Evolutionary conservation across 331 rosid species (phyloP), one percentile per base, ranked within the genome.

Genomic region (Acacia concinna): DNA sequence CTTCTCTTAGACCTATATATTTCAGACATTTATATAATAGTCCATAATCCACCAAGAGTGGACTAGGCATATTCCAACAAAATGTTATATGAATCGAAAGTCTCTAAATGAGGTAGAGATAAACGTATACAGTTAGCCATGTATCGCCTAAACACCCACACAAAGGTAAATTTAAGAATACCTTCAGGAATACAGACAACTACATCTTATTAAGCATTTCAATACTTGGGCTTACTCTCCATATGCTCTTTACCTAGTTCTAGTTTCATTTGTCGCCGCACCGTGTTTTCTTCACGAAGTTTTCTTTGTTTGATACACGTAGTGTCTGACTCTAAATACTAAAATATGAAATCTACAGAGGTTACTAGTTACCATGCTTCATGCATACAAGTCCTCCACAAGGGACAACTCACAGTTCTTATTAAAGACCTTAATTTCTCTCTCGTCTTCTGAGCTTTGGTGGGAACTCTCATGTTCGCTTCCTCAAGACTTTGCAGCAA

Each of bases 381-480:
- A 78, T 49, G 71, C 44, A 41, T 37, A 51, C 47, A 71, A 70
- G 62, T 52, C 10, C 57, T 44, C 89, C 87, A 93, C 75, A 85
- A 35, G 60, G 84, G 84, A 73, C 87, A 84, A 43, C 98, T 94
- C 41, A 54, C 56, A 13, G 77, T 86, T 86, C 97, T 94, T 79
- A 85, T 87, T 83, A 92, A 49, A 3, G 78, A 79, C 75, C 88
- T 84, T 59, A 88, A 83, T 80, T 83, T 94, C 68, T 88, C 97
- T 79, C 76, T 88, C 2, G 88, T 89, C 78, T 88, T 92, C 68
- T 80, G 88, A 51, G 91, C 93, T 83, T 86, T 90, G 74, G 84
- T 89, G 41, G 82, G 95, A 82, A 40, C 84, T 64, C 77, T 87
- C 73, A 31, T 66, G 74, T 86, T 88, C 78, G 71, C 71, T 81